Conservation (phyloP, 257 asterid genomes). For the Catharanthus roseus region DNA sequence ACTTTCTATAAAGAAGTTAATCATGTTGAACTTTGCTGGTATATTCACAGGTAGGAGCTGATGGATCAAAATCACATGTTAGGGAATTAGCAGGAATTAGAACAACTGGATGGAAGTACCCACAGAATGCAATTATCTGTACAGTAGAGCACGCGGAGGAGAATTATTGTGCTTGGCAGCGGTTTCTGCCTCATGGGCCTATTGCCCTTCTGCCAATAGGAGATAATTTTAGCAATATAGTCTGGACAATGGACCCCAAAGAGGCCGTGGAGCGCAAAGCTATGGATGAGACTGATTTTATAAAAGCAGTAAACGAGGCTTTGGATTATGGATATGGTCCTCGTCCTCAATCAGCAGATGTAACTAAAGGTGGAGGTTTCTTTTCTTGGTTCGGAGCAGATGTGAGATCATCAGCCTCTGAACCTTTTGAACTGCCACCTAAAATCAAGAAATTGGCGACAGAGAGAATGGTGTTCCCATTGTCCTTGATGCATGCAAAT, state of each 20-base stretch:
- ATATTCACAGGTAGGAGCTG: conserved; percentile 78
- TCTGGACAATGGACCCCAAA: conserved; percentile 92
- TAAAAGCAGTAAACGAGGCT: conserved; percentile 60
- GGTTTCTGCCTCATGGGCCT: conserved; percentile 84
- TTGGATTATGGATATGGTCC: conserved; percentile 80
- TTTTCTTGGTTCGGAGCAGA: conserved; percentile 57
- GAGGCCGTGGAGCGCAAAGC: conserved; percentile 60
- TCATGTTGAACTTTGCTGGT: conserved; percentile 1
- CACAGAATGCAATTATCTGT: conserved; percentile 87
- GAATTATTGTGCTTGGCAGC: conserved; percentile 85
- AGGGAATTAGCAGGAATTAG: conserved; percentile 83
- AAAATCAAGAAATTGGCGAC: conserved; percentile 51
- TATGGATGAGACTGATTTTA: conserved; percentile 55
- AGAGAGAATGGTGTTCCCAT: conserved; percentile 82
- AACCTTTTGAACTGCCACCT: conserved; percentile 76
- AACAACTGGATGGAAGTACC: conserved; percentile 90
- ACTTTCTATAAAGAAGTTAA: neutral
- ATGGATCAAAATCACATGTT: conserved; percentile 89
- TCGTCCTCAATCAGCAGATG: conserved; percentile 55
- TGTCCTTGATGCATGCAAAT: conserved; percentile 85
- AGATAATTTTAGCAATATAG: conserved; percentile 81
- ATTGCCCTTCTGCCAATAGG: conserved; percentile 91
- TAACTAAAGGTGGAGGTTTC: conserved; percentile 26
- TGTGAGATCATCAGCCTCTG: conserved; percentile 39
- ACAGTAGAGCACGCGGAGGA: conserved; percentile 64